phyloP scores from a whole-genome alignment of 179 eudicot genomes.

The Patellifolia procumbens region DNA sequence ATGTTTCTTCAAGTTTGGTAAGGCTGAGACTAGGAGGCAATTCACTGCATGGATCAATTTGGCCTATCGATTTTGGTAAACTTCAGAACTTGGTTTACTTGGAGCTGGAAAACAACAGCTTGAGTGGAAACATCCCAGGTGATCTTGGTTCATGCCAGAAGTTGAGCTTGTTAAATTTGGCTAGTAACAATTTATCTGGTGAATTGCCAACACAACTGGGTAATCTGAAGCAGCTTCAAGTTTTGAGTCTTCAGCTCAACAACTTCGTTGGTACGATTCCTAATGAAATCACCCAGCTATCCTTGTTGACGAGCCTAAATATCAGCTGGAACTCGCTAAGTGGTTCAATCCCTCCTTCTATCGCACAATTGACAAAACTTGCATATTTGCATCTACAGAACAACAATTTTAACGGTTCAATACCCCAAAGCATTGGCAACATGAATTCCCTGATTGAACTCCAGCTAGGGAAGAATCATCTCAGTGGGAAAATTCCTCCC shows the following conservation, averaged over 20 bases:
- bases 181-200: slow-evolving; percentile 52
- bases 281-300: slow-evolving; percentile 37
- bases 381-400: slow-evolving; percentile 55
- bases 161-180: slow-evolving; percentile 59
- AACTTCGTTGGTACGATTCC: slow-evolving; percentile 59
- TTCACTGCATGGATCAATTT: slow-evolving; percentile 47
- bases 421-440: slow-evolving; percentile 49
- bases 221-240: slow-evolving; percentile 50
- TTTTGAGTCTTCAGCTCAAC: slow-evolving; percentile 61
- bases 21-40: slow-evolving; percentile 66
- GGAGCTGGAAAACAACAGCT: slow-evolving; percentile 57
- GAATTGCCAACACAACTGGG: slow-evolving; percentile 48
- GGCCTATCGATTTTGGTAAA: slow-evolving; percentile 32
- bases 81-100: slow-evolving; percentile 53
- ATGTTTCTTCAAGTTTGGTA: slow-evolving; percentile 42
- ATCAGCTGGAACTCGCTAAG: slow-evolving; percentile 56
- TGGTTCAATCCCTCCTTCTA: slow-evolving; percentile 62
- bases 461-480: slow-evolving; percentile 60
- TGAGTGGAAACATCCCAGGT: slow-evolving; percentile 59
- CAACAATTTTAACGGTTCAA: slow-evolving; percentile 57
- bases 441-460: slow-evolving; percentile 56
- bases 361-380: slow-evolving; percentile 50
- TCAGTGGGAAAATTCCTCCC: slow-evolving; percentile 52
- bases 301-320: slow-evolving; percentile 48
- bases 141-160: slow-evolving; percentile 48